Evolutionary conservation across 2,329 filamentous ascomycete species (phyloP).

Genomic region (Aureobasidium sp.): DNA sequence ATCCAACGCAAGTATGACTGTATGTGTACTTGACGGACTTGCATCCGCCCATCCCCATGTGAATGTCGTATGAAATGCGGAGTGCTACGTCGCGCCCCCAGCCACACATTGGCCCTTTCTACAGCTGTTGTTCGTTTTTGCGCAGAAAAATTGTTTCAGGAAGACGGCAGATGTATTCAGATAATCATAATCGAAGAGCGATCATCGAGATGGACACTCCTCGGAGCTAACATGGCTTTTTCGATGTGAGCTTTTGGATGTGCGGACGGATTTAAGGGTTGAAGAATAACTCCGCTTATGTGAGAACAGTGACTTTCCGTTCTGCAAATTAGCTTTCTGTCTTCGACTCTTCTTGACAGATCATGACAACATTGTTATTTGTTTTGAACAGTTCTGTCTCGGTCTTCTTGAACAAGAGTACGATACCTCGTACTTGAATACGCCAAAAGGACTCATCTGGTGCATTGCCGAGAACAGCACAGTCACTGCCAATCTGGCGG

Average conservation of each 20-base stretch:
- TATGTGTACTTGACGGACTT: neutral
- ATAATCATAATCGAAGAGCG: neutral
- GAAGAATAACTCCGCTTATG: neutral
- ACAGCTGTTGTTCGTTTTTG: neutral
- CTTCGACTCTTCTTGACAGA: too few relatives aligned
- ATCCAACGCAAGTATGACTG: neutral
- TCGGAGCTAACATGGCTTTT: slow-evolving; percentile 3
- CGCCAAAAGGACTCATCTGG: too few relatives aligned
- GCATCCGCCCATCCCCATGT: neutral
- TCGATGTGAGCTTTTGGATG: too few relatives aligned
- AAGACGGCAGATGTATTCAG: neutral
- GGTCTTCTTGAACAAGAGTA: too few relatives aligned
- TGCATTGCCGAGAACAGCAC: too few relatives aligned
- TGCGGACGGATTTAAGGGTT: neutral
- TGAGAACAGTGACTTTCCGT: neutral
- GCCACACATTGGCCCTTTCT: neutral
- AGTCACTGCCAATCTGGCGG: too few relatives aligned
- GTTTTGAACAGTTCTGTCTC: too few relatives aligned
- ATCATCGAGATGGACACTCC: neutral
- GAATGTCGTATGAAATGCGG: neutral
- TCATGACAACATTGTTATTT: too few relatives aligned
- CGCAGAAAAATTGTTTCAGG: too few relatives aligned
- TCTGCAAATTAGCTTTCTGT: too few relatives aligned
- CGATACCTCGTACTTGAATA: too few relatives aligned
- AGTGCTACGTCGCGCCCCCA: neutral